Percentiles rank a stretch among this genome's conserved stretches.
These are phyloP conservation scores for Rugosomyces carneus DNA, from an alignment of 1,284 basidiomycete genomes.

Conservation along the genomic window DNA sequence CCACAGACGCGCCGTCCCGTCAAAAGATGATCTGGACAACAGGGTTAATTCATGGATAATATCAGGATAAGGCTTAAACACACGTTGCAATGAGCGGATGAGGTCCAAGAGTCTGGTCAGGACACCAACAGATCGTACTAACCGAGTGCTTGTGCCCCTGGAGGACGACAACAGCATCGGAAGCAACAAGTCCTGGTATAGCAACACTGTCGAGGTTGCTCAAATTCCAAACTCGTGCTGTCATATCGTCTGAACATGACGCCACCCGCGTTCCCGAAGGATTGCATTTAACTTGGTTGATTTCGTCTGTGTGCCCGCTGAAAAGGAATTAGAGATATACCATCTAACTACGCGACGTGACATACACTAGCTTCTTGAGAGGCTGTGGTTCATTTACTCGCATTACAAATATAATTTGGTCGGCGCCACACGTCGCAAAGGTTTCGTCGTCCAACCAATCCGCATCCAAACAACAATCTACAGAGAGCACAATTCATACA, in stretches of 20 bases:
- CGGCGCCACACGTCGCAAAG: constrained; percentile 73
- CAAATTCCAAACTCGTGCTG: constrained; percentile 72
- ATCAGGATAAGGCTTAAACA: constrained; percentile 22
- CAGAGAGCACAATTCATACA: constrained; percentile 12
- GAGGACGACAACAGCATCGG: constrained; percentile 39
- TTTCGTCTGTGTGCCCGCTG: constrained; percentile 72
- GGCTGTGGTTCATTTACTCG: constrained; percentile 45
- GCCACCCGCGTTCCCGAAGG: constrained; percentile 60
- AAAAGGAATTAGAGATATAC: constrained; percentile 9
- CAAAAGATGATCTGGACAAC: constrained; percentile 61
- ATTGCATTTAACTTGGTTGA: constrained; percentile 74
- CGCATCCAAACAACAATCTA: constrained; percentile 74
- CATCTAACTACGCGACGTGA: constrained; percentile 10
- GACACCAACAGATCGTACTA: constrained; percentile 70
- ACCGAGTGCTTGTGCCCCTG: constrained; percentile 64
- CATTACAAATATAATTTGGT: constrained; percentile 57
- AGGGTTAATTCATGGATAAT: constrained; percentile 5
- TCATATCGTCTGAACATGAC: constrained; percentile 75
- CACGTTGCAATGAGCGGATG: constrained; percentile 68
- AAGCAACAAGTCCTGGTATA: constrained; percentile 33
- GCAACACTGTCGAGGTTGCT: constrained; percentile 27
- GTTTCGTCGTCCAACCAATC: constrained; percentile 72
- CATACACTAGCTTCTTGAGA: constrained; percentile 53
- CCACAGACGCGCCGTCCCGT: constrained; percentile 71
- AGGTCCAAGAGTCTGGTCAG: constrained; percentile 35